phyloP scores from a whole-genome alignment of 495 filamentous ascomycete genomes.

The Talaromyces stipitatus region DNA sequence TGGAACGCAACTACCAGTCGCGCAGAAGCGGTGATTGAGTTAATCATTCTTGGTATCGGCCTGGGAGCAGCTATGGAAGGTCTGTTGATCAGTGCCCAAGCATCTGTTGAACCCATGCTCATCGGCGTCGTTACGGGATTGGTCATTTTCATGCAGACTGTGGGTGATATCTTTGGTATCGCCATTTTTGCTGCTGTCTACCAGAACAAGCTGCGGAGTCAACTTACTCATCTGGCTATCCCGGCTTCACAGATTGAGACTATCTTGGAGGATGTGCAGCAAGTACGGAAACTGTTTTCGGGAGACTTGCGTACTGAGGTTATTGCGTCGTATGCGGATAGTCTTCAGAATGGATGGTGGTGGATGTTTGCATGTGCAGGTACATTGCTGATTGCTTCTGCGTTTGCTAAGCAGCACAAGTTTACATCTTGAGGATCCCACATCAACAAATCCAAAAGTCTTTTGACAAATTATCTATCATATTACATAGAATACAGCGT shows the following conservation, averaged over 20 bases:
- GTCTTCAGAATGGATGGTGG: conserved; percentile 12
- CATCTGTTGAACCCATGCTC: neutral
- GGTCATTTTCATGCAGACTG: conserved; percentile 1
- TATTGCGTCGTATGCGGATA: conserved; percentile 11
- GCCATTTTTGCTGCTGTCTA: neutral
- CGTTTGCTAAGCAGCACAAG: neutral
- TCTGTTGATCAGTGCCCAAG: neutral
- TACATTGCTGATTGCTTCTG: neutral
- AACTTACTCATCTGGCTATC: conserved; percentile 8
- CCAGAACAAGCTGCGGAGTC: conserved; percentile 16
- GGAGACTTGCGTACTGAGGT: neutral
- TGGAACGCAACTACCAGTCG: neutral
- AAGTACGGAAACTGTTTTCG: neutral
- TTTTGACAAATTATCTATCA: too few relatives aligned
- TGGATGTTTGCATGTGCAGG: conserved; percentile 2
- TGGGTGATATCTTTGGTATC: conserved; percentile 2
- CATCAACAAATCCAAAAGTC: too few relatives aligned
- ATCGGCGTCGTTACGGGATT: conserved; percentile 1
- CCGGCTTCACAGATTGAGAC: neutral
- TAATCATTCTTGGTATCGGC: neutral
- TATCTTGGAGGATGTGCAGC: neutral
- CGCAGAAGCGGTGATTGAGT: neutral
- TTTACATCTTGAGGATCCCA: too few relatives aligned
- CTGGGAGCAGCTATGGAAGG: neutral
- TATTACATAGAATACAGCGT: too few relatives aligned